Base-by-base conservation (phyloP, 148 eudicot species). In the Chenopodium quinoa region DNA sequence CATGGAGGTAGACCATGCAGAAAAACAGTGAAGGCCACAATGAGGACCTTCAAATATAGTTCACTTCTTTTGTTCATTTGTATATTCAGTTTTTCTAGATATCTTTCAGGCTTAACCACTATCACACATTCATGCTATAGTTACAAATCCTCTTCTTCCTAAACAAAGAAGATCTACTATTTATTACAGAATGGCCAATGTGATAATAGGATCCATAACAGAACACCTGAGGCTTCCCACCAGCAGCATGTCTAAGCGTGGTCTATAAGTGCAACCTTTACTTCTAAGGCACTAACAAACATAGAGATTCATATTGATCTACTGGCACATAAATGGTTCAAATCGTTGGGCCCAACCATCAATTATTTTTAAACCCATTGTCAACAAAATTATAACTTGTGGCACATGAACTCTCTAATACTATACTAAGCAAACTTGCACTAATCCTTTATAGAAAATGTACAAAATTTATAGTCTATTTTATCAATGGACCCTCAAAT, bases 401-500 rank as follows among this genome's bases (percentile, higher is more conserved):
- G 23, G 23, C 54, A 56, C 75, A 72, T 44, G 54, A 52, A 52
- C 16, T 52, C 56, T 52, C 16, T 52, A 20, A 72, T 12, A 22
- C 16, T 73, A 2, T n/a, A 47, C 32, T 46, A 73, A 11, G 22
- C 75, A 73, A 48, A 47, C 48, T 10, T 48, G 56, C 60, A 73
- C 34, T 34, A 23, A 48, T 47, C 60, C 46, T n/a, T 73, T 73
- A 19, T 48, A 5, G 48, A 46, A 44, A 47, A 46, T n/a, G 22
- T 73, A 47, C 60, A 11, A 58, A 16, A 27, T 56, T 3, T 56
- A 56, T 17, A 27, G 52, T 56, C 17, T 56, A 56, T 56, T 56
- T 56, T 56, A 22, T 14, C 4, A 25, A 10, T 52, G 82, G 76
- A 74, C 79, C 76, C 40, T 68, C 71, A 48, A 69, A 58, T 31